phyloP scores from a whole-genome alignment of 2,329 filamentous ascomycete species.

The Ascosphaera apis region DNA sequence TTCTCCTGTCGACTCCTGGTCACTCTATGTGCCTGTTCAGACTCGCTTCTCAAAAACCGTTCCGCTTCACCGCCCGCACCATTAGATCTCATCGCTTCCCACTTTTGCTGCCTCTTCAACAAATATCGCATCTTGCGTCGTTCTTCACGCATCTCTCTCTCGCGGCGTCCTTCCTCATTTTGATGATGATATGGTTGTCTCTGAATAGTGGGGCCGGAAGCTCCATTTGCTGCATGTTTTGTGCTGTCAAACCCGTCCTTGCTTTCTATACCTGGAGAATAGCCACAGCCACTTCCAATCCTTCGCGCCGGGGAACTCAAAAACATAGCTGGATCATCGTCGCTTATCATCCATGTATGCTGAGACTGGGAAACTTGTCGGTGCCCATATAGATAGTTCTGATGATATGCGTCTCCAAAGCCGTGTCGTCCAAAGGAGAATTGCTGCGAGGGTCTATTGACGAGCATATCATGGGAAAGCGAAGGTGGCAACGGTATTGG shows the following conservation, averaged over 20 bases:
- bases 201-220: no score
- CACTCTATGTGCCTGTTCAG: slow-evolving; percentile 13
- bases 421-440: not conserved
- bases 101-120: slow-evolving; percentile 13
- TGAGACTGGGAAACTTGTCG: slow-evolving; percentile 20
- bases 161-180: slow-evolving; percentile 24
- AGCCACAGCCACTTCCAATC: slow-evolving; percentile 18
- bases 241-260: slow-evolving; percentile 4
- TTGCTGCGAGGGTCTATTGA: no score
- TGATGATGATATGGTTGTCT: slow-evolving; percentile 27
- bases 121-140: slow-evolving; percentile 11
- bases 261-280: slow-evolving; percentile 9
- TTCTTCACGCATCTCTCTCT: slow-evolving; percentile 4
- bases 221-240: no score
- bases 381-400: slow-evolving; percentile 8
- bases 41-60: slow-evolving; percentile 7
- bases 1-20: no score
- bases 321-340: slow-evolving; percentile 24
- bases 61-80: slow-evolving; percentile 11
- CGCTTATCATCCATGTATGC: slow-evolving; percentile 7
- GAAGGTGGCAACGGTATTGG: no score
- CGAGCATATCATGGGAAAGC: no score
- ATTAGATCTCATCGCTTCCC: slow-evolving; percentile 10
- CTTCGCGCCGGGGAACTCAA: slow-evolving; percentile 25
- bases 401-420: not conserved